These are phyloP conservation scores for Macrophomina pseudophaseolina DNA, from an alignment of 2,329 filamentous ascomycete species.

Conservation along the genomic window DNA sequence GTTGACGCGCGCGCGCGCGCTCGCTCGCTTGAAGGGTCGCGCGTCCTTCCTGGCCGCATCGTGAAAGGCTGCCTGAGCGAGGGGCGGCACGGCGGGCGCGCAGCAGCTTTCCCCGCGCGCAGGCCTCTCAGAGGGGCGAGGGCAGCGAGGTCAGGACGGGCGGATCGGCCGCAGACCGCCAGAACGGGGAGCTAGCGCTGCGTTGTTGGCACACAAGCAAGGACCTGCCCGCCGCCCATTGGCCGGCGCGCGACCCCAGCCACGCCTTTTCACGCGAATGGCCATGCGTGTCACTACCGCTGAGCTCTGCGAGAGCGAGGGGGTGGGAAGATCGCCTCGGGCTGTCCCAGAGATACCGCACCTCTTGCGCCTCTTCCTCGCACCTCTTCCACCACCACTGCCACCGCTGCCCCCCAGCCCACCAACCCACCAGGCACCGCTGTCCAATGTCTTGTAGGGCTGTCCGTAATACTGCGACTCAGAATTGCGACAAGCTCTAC, in stretches of 20 bases:
- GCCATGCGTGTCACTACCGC: constrained; percentile 21
- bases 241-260: constrained; percentile 6
- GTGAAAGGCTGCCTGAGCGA: not conserved
- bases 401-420: constrained; percentile 12
- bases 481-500: constrained; percentile 16
- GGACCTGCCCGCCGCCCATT: not conserved
- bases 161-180: constrained; percentile 8
- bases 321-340: constrained; percentile 14
- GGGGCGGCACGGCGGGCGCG: not conserved
- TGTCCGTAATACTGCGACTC: constrained; percentile 20
- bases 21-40: not conserved
- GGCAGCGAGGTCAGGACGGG: constrained; percentile 5
- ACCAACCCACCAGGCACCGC: constrained; percentile 5
- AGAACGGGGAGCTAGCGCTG: not conserved
- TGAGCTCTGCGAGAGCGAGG: constrained; percentile 8
- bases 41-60: constrained; percentile 3
- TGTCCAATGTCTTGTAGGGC: constrained; percentile 27
- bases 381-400: constrained; percentile 7
- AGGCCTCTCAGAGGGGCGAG: not conserved
- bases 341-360: not conserved
- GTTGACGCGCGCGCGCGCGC: not conserved
- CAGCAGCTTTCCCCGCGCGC: constrained; percentile 10
- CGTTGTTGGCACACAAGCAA: constrained; percentile 8
- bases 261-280: constrained; percentile 12
- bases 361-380: not conserved